A percentile compares a stretch with the other conserved stretches of the same genome.
Evolutionary conservation across 2,329 filamentous ascomycete genomes (phyloP).

Genomic region (Madurella fahalii): DNA sequence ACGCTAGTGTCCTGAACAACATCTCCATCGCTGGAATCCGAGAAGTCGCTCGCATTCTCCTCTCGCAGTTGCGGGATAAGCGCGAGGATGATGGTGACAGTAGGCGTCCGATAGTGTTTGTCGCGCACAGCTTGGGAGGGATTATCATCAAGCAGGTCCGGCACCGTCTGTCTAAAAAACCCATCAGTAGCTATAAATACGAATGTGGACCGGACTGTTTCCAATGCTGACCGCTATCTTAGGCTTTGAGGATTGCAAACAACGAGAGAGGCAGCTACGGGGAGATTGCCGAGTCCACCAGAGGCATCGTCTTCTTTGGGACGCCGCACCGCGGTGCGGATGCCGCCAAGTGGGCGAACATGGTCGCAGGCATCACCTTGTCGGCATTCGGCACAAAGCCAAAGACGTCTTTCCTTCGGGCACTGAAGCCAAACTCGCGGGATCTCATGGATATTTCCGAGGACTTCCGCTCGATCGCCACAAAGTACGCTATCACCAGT

Average conservation of each 20-base stretch:
- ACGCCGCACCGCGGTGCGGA: conserved; percentile 4
- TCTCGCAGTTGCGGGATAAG: not conserved
- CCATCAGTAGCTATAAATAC: too few species aligned
- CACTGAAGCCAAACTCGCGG: conserved; percentile 3
- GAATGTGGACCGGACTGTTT: too few species aligned
- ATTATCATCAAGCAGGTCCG: conserved; percentile 8
- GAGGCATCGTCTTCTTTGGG: conserved; percentile 8
- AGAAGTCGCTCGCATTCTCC: not conserved
- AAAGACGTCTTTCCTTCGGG: too few species aligned
- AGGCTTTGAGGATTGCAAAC: too few species aligned
- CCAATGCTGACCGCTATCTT: too few species aligned
- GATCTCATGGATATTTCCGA: conserved; percentile 7
- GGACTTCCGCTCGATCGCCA: conserved; percentile 1
- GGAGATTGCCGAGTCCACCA: not conserved
- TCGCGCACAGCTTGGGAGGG: conserved; percentile 5
- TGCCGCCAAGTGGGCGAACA: not conserved
- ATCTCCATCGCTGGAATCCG: not conserved
- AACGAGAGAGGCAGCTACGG: not conserved
- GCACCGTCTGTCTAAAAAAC: too few species aligned
- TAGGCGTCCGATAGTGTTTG: conserved; percentile 6
- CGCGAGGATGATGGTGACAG: not conserved
- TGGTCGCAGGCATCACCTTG: not conserved
- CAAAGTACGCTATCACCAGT: conserved; percentile 2
- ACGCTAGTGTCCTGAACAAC: not conserved
- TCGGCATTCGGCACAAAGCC: too few species aligned